Percentiles rank a stretch among this genome's conserved stretches.
Evolutionary conservation across 192 early-diverging fungal species (phyloP).

Genomic region (Geranomyces variabilis): DNA sequence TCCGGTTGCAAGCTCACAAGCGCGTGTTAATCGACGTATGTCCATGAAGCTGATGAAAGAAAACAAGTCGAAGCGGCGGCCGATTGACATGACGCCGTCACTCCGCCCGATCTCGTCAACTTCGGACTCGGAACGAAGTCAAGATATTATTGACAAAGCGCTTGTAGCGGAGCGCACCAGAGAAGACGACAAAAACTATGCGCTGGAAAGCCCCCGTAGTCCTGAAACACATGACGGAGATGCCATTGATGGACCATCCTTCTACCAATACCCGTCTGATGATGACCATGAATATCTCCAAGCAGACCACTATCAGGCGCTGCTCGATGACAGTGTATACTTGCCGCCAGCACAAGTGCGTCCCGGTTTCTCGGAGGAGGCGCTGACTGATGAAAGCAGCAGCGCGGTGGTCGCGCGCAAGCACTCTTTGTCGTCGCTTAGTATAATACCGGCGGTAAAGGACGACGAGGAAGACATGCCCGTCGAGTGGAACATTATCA

Average conservation of each 20-base stretch:
- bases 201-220: slow-evolving; percentile 14
- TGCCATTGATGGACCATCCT: slow-evolving; percentile 12
- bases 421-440: slow-evolving; percentile 26
- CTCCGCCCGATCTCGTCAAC: slow-evolving; percentile 10
- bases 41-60: slow-evolving; percentile 61
- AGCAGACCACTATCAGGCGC: not conserved
- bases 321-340: not conserved
- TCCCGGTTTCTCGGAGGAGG: not conserved
- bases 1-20: slow-evolving; percentile 28
- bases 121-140: not conserved
- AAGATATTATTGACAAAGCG: not conserved
- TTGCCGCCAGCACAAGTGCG: not conserved
- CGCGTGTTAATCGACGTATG: slow-evolving; percentile 49
- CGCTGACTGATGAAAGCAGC: slow-evolving; percentile 1
- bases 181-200: slow-evolving; percentile 1
- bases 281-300: slow-evolving; percentile 2
- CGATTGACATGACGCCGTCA: slow-evolving; percentile 3
- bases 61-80: slow-evolving; percentile 9
- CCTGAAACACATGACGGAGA: not conserved
- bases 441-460: slow-evolving; percentile 42
- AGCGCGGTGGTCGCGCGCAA: not conserved
- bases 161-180: not conserved
- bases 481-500: slow-evolving; percentile 47
- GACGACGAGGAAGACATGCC: slow-evolving; percentile 60
- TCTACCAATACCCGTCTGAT: slow-evolving; percentile 5